These are phyloP conservation scores for Epichloe gansuensis DNA, from an alignment of 2,329 filamentous ascomycete species.

Conservation along the genomic window DNA sequence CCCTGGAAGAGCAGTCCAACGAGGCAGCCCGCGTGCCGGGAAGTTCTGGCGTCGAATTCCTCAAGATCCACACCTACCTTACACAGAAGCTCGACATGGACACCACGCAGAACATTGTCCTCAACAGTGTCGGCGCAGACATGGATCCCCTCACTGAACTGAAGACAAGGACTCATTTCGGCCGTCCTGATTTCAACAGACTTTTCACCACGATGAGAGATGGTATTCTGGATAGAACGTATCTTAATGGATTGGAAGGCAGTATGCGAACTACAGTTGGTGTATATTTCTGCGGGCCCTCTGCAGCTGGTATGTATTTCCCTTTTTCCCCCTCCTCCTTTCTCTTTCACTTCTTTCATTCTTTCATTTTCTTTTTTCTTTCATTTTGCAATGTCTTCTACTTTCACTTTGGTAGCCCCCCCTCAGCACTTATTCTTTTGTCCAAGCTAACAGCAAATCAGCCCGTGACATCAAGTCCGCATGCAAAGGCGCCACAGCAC, in stretches of 20 bases:
- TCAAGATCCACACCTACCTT: constrained; percentile 95
- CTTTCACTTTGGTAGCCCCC: not conserved
- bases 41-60: constrained; percentile 64
- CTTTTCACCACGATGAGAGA: constrained; percentile 77
- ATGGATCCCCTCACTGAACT: constrained; percentile 88
- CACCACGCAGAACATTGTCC: constrained; percentile 88
- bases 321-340: too few relatives aligned
- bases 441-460: constrained; percentile 19
- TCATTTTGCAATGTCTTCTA: too few relatives aligned
- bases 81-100: constrained; percentile 88
- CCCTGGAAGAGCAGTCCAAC: constrained; percentile 74
- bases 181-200: constrained; percentile 74
- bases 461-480: constrained; percentile 78
- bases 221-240: constrained; percentile 73
- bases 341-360: too few relatives aligned
- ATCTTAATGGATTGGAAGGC: constrained; percentile 69
- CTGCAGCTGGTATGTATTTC: constrained; percentile 40
- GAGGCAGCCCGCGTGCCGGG: constrained; percentile 54
- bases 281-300: constrained; percentile 96
- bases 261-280: constrained; percentile 73
- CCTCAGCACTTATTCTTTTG: too few relatives aligned
- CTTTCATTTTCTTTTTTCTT: not conserved
- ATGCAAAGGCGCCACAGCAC: constrained; percentile 56
- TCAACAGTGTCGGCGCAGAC: constrained; percentile 83
- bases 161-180: constrained; percentile 82